Conservation (phyloP, 768 basidiomycete genomes). For the Boletus patriciae region DNA sequence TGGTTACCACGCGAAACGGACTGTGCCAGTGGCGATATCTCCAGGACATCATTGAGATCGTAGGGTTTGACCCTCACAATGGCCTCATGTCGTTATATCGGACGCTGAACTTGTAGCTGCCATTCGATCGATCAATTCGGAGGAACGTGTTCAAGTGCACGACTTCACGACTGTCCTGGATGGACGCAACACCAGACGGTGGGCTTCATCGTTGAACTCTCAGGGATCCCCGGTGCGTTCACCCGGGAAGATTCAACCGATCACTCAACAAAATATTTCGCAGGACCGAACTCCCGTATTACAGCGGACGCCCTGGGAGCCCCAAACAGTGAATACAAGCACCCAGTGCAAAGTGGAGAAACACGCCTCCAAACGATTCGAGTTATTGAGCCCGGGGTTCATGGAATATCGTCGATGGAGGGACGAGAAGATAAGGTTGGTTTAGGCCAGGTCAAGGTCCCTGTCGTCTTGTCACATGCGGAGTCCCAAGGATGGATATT, state of each 20-base stretch:
- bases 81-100: conserved; percentile 1
- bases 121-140: conserved; percentile 3
- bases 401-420: conserved; percentile 9
- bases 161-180: conserved; percentile 15
- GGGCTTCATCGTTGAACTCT: conserved; percentile 15
- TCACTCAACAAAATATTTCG: too few relatives aligned
- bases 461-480: conserved; percentile 6
- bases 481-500: conserved; percentile 9
- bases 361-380: conserved; percentile 12
- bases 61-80: conserved; percentile 13
- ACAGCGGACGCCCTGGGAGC: conserved; percentile 2
- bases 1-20: conserved; percentile 17
- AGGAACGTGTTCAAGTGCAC: conserved; percentile 1
- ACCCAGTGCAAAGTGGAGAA: not conserved
- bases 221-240: conserved; percentile 2
- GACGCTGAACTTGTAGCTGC: conserved; percentile 5
- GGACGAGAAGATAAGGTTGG: conserved; percentile 7
- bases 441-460: conserved; percentile 17
- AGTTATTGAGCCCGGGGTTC: conserved; percentile 13
- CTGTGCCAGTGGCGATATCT: conserved; percentile 21
- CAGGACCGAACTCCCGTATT: conserved; percentile 1
- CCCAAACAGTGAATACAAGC: not conserved
- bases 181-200: conserved; percentile 8
- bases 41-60: conserved; percentile 13
- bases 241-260: not conserved